phyloP scores from a whole-genome alignment of 2,329 filamentous ascomycete genomes.

The Venturia nashicola region DNA sequence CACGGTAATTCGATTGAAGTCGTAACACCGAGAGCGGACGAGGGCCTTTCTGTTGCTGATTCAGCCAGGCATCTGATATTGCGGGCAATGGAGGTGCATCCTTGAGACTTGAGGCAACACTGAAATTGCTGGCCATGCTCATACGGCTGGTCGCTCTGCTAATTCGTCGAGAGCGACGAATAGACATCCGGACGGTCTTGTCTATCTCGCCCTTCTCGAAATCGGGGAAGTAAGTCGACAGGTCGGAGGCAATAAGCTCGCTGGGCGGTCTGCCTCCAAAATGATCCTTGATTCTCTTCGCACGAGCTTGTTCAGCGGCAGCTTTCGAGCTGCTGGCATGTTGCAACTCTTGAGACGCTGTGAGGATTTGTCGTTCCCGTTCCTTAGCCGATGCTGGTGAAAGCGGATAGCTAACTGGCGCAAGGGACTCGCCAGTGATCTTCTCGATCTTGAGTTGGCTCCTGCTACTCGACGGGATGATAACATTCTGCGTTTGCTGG shows the following conservation, averaged over 20 bases:
- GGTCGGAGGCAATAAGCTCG: slow-evolving; percentile 91
- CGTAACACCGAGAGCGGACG: slow-evolving; percentile 49
- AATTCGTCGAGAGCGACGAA: slow-evolving; percentile 77
- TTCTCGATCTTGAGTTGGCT: slow-evolving; percentile 84
- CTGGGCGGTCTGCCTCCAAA: slow-evolving; percentile 88
- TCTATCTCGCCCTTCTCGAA: slow-evolving; percentile 92
- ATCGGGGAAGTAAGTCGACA: slow-evolving; percentile 95
- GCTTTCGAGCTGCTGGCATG: slow-evolving; percentile 12
- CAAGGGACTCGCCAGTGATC: slow-evolving; percentile 76
- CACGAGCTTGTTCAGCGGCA: slow-evolving; percentile 27
- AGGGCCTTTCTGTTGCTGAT: slow-evolving; percentile 20
- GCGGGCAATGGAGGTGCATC: slow-evolving; percentile 92
- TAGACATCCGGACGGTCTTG: slow-evolving; percentile 83
- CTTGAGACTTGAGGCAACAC: slow-evolving; percentile 80
- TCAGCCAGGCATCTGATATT: slow-evolving; percentile 85
- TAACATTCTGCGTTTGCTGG: slow-evolving; percentile 52
- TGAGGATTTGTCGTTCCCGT: slow-evolving; percentile 39
- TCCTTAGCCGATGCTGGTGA: slow-evolving; percentile 62
- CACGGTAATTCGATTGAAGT: slow-evolving; percentile 56
- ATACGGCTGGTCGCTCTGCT: slow-evolving; percentile 88
- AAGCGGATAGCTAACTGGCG: slow-evolving; percentile 73
- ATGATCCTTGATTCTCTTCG: slow-evolving; percentile 59
- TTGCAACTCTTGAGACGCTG: neutral
- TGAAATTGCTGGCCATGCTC: slow-evolving; percentile 86
- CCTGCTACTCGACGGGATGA: slow-evolving; percentile 54